A percentile compares a stretch with the other conserved stretches of the same genome.
These are phyloP conservation scores for Chrysochromulina tobinii DNA, from an alignment of 78 protist species.

Conservation along the genomic window DNA sequence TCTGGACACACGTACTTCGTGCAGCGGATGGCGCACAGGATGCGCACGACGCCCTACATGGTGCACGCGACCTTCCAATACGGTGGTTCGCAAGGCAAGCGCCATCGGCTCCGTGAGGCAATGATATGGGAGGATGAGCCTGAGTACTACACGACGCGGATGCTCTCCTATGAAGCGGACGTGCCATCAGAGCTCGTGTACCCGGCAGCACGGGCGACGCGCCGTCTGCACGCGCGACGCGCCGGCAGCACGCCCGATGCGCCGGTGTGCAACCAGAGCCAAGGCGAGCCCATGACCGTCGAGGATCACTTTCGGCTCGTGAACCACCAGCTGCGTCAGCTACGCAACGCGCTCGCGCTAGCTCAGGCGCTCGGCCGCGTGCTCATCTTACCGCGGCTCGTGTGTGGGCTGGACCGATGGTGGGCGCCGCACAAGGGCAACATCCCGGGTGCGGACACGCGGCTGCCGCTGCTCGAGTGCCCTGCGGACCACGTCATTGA, in stretches of 20 bases:
- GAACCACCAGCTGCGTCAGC: neutral
- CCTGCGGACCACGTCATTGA: too few species aligned
- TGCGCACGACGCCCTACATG: neutral
- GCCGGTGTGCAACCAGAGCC: neutral
- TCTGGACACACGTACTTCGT: neutral
- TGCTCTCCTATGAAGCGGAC: neutral
- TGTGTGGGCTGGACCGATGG: neutral
- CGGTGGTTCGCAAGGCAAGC: neutral
- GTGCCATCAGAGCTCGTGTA: too few species aligned
- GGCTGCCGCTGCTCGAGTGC: too few species aligned
- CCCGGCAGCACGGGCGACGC: too few species aligned
- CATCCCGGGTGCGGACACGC: too few species aligned
- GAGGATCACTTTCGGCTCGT: neutral
- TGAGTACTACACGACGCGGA: neutral
- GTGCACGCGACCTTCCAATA: neutral
- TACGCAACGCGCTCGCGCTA: neutral
- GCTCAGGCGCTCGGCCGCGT: neutral
- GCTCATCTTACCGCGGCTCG: neutral
- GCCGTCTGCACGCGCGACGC: too few species aligned
- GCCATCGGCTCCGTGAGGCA: neutral
- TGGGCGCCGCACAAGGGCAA: neutral
- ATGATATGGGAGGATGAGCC: neutral
- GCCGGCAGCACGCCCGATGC: neutral
- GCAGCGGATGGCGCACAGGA: neutral
- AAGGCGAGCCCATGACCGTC: neutral